Base-by-base conservation (phyloP, 441 rosid species). In the Populus hybrid region DNA sequence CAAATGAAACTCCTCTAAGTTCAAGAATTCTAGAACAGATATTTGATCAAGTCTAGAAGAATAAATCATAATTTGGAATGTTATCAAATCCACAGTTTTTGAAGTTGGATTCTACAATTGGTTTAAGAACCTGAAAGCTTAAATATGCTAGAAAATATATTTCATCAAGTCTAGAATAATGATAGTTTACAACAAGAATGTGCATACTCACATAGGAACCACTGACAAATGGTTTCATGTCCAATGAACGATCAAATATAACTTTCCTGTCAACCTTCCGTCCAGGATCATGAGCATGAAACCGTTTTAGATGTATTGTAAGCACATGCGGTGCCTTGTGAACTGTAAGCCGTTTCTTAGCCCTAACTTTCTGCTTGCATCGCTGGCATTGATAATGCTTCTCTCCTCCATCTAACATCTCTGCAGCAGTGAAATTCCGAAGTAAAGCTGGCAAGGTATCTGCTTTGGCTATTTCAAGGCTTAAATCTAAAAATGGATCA, bases 401-500 rank as follows among this genome's bases (percentile, higher is more conserved):
- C 89, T 87, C 93, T 63, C 99, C 98, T 73, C 95, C 97, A 85
- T 93, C 99, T 82, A 96, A 80, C 74, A 85, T 67, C 86, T 94
- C 99, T 24, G 89, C 85, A 72, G 96, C 85, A 67, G 96, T 93
- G 80, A 96, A 96, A 77, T 92, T 89, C 38, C 11, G 72, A 82
- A 96, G 94, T 12, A 98, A 98, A 80, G 80, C 87, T 34, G 78
- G 87, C 85, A 96, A 80, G 69, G 97, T 86, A 81, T 93, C 99
- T 7, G 95, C 98, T 88, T 72, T 96, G 0, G 79, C 87, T 80
- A 96, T 93, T 82, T 94, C 98, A 59, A 96, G 95, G 85, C 99
- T 94, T 74, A 96, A 79, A 85, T 93, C 98, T 72, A 96, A 82
- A 83, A 96, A 94, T 18, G 98, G 98, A 83, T 94, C 98, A 79